A percentile compares a stretch with the other conserved stretches of the same genome.
These are phyloP conservation scores for Diaporthe vexans DNA, from an alignment of 2,329 filamentous ascomycete species.

Conservation along the genomic window DNA sequence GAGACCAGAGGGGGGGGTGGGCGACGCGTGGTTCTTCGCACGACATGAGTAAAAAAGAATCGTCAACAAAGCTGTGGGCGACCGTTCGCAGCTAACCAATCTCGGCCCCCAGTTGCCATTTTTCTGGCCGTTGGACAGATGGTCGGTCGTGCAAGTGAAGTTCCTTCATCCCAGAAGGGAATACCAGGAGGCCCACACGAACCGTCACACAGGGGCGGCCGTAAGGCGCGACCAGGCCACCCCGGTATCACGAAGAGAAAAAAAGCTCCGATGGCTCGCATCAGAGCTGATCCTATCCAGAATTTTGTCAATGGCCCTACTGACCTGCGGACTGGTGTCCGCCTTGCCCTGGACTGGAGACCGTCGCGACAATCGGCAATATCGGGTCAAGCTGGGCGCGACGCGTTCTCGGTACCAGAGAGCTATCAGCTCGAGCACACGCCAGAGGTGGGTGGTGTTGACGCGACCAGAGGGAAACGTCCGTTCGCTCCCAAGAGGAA, in stretches of 20 bases:
- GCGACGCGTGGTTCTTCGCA: slow-evolving; percentile 27
- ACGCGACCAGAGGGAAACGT: slow-evolving; percentile 7
- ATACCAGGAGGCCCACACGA: not conserved
- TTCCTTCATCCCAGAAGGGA: not conserved
- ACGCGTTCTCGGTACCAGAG: slow-evolving; percentile 18
- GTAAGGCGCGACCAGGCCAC: slow-evolving; percentile 6
- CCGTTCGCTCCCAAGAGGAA: not conserved
- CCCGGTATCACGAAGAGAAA: not conserved
- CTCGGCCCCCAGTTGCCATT: not conserved
- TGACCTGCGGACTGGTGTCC: not conserved
- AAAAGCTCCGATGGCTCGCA: slow-evolving; percentile 12
- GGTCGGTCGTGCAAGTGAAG: not conserved
- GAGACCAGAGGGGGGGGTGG: not conserved
- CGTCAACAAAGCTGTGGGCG: not conserved
- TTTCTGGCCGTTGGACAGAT: not conserved
- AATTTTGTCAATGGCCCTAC: not conserved
- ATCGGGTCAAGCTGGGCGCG: slow-evolving; percentile 7
- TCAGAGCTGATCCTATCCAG: slow-evolving; percentile 10
- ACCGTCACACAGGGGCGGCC: slow-evolving; percentile 12
- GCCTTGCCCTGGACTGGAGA: not conserved
- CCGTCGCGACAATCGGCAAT: not conserved
- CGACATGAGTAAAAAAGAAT: slow-evolving; percentile 9
- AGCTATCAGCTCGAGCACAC: not conserved
- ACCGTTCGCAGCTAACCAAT: not conserved
- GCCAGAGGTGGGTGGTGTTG: slow-evolving; percentile 4